Evolutionary conservation across 75 land plant genomes (phyloP).

Genomic region (Larix kaempferi): DNA sequence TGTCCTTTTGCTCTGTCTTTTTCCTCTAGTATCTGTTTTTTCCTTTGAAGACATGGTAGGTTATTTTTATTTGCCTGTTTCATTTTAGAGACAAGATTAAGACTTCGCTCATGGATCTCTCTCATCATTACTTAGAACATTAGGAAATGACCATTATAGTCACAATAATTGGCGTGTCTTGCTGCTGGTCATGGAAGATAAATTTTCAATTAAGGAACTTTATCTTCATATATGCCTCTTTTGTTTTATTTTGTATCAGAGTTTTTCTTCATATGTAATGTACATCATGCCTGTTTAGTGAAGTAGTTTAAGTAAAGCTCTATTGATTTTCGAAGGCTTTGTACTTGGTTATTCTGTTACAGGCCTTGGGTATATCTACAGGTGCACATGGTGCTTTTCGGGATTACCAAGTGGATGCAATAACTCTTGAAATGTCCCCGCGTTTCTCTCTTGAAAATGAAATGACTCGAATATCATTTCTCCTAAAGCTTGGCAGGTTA

Average conservation of each 20-base stretch:
- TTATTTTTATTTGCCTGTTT: not conserved
- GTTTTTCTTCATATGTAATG: not conserved
- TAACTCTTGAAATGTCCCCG: conserved; percentile 68
- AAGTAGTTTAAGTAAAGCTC: not conserved
- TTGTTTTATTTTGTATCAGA: not conserved
- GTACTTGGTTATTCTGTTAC: conserved; percentile 3
- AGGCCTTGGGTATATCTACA: conserved; percentile 90
- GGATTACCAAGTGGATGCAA: conserved; percentile 95
- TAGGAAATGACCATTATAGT: not conserved
- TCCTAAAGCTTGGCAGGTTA: conserved; percentile 56
- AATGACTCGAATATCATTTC: conserved; percentile 22
- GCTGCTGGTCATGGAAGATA: not conserved
- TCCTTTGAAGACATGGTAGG: not conserved
- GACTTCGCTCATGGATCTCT: not conserved
- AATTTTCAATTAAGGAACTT: not conserved
- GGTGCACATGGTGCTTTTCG: conserved; percentile 97
- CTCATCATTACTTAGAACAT: not conserved
- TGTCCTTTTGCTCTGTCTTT: not conserved
- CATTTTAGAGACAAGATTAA: not conserved
- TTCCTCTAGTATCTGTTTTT: not conserved
- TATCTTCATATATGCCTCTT: not conserved
- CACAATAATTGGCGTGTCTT: not conserved
- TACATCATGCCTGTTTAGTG: conserved; percentile 4
- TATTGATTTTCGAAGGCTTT: not conserved
- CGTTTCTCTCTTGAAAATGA: conserved; percentile 23